These are phyloP conservation scores for Rubroboletus pulcherrimus DNA, from an alignment of 768 basidiomycete species.

Conservation along the genomic window DNA sequence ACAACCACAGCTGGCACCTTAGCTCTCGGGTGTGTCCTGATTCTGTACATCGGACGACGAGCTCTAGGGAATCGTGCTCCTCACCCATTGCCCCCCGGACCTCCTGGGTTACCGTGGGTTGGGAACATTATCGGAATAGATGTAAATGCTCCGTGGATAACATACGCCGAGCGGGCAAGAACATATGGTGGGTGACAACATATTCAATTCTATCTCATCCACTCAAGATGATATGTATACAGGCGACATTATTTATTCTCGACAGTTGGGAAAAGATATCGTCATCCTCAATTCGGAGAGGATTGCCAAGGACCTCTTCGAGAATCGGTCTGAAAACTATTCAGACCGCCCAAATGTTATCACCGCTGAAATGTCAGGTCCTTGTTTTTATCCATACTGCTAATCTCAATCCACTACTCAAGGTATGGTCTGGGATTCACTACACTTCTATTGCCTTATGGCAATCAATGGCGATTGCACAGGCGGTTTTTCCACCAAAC, in stretches of 20 bases:
- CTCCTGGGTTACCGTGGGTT: constrained; percentile 8
- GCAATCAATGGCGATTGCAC: constrained; percentile 23
- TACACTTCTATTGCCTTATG: constrained; percentile 18
- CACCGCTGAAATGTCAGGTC: neutral
- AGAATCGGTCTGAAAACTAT: constrained; percentile 1
- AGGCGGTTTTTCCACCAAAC: constrained; percentile 21
- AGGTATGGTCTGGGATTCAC: constrained; percentile 17
- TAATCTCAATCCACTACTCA: neutral
- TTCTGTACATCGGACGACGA: neutral
- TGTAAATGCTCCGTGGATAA: constrained; percentile 1
- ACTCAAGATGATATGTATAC: too few species aligned
- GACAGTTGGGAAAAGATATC: neutral
- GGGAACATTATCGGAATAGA: constrained; percentile 6
- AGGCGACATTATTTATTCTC: constrained; percentile 2
- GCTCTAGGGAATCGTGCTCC: neutral
- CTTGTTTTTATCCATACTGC: neutral
- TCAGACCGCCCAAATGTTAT: constrained; percentile 8
- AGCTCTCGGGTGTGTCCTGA: neutral
- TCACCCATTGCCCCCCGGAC: constrained; percentile 7
- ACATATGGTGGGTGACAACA: neutral
- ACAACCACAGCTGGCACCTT: neutral
- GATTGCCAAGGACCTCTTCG: constrained; percentile 3
- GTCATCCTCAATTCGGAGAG: constrained; percentile 11
- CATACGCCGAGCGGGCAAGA: constrained; percentile 9
- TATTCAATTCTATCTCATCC: too few species aligned